Percentiles rank a stretch among this genome's conserved stretches.
Conservation (phyloP, 192 early-diverging fungal genomes). For the Podila epigama region DNA sequence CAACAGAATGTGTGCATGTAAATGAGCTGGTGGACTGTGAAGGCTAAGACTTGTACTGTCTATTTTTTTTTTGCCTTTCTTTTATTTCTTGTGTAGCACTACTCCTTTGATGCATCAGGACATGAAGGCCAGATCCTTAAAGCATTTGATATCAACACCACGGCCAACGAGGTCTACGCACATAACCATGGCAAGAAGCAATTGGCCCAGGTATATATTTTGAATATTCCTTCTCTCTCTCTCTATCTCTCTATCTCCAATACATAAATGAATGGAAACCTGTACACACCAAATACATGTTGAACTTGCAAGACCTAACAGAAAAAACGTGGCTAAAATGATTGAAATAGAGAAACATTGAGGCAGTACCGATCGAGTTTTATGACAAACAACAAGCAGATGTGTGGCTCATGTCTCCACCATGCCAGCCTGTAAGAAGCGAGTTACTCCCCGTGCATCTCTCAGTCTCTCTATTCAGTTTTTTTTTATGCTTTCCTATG, state of each 20-base stretch:
- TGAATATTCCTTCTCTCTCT: neutral
- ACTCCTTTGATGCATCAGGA: conserved; percentile 72
- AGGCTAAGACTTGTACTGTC: neutral
- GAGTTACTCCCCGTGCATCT: neutral
- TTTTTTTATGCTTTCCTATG: neutral
- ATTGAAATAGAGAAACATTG: conserved; percentile 74
- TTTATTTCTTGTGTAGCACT: conserved; percentile 59
- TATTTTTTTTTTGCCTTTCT: neutral
- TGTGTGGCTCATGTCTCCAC: conserved; percentile 85
- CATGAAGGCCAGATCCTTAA: conserved; percentile 70
- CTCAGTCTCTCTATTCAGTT: neutral
- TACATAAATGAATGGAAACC: neutral
- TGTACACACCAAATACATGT: too few species aligned
- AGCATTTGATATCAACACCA: conserved; percentile 96
- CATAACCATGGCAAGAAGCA: conserved; percentile 65
- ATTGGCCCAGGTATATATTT: conserved; percentile 36
- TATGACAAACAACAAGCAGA: conserved; percentile 71
- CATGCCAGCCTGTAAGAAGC: conserved; percentile 72
- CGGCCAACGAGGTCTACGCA: conserved; percentile 81
- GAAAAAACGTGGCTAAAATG: too few species aligned
- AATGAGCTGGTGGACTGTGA: neutral
- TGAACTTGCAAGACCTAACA: too few species aligned
- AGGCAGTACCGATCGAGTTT: conserved; percentile 63
- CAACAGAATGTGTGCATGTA: too few species aligned
- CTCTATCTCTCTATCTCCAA: neutral